These are phyloP conservation scores for Nyctanthes arbortristis DNA, from an alignment of 257 asterid species.

Conservation along the genomic window DNA sequence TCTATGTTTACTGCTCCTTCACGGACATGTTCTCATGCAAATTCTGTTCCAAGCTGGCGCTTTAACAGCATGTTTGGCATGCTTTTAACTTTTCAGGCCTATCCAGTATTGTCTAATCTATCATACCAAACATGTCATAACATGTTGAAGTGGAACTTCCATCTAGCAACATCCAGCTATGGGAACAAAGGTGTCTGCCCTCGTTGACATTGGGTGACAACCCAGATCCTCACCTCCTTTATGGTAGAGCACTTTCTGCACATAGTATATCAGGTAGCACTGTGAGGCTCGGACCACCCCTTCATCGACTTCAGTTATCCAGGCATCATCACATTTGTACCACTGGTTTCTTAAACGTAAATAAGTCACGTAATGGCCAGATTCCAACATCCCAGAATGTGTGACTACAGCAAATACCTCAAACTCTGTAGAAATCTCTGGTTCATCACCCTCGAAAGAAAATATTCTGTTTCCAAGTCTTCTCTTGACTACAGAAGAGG, in stretches of 20 bases:
- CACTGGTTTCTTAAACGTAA: constrained; percentile 60
- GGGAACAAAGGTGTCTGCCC: constrained; percentile 56
- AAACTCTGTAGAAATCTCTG: constrained; percentile 46
- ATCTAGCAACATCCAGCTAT: constrained; percentile 76
- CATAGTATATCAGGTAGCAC: constrained; percentile 66
- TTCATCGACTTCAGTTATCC: constrained; percentile 73
- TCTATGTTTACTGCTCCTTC: no score
- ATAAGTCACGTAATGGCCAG: constrained; percentile 71
- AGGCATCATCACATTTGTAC: constrained; percentile 81
- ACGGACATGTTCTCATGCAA: no score
- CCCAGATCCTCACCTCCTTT: constrained; percentile 56
- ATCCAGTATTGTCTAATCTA: no score
- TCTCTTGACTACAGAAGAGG: constrained; percentile 58
- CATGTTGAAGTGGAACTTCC: background rate
- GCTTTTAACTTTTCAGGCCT: no score
- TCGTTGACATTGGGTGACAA: constrained; percentile 54
- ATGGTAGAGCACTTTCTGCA: constrained; percentile 47
- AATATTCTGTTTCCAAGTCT: constrained; percentile 61
- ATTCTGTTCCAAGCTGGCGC: background rate
- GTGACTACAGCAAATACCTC: constrained; percentile 81
- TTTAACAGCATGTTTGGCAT: no score
- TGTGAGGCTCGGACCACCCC: constrained; percentile 63
- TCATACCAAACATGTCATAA: no score
- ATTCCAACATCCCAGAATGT: constrained; percentile 76
- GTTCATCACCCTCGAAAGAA: constrained; percentile 51